phyloP scores from a whole-genome alignment of 1,139 yeast species.

The Geotrichum candidum region DNA sequence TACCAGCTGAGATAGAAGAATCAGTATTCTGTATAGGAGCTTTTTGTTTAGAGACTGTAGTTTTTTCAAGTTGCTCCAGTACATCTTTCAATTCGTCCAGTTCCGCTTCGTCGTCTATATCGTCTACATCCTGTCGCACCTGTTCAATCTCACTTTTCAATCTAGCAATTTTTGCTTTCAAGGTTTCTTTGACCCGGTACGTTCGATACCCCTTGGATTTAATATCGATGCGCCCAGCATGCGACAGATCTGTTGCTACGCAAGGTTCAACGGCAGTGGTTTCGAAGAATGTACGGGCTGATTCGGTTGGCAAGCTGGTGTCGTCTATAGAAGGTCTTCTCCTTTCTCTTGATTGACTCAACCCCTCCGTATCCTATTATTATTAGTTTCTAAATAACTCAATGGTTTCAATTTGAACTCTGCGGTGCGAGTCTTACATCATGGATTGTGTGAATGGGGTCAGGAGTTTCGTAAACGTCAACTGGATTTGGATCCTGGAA shows the following conservation, averaged over 20 bases:
- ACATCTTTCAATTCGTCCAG: conserved; percentile 6
- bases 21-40: neutral
- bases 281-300: conserved; percentile 10
- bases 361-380: neutral
- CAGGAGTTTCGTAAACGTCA: conserved; percentile 16
- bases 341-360: neutral
- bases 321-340: conserved; percentile 14
- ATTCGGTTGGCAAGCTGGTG: neutral
- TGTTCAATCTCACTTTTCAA: neutral
- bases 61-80: neutral
- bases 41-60: neutral
- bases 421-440: conserved; percentile 5
- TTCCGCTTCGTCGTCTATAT: conserved; percentile 5
- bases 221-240: neutral
- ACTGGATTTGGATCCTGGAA: conserved; percentile 17
- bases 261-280: conserved; percentile 5
- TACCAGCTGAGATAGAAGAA: neutral
- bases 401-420: neutral
- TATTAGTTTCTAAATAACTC: neutral
- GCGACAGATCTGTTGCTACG: conserved; percentile 3
- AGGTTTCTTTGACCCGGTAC: conserved; percentile 8
- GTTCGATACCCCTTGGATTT: conserved; percentile 6
- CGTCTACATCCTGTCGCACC: conserved; percentile 9
- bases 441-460: neutral
- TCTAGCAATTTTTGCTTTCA: conserved; percentile 14